A percentile compares a stretch with the other conserved stretches of the same genome.
Conservation (phyloP, 2,329 filamentous ascomycete genomes). For the Stachybotrys chlorohalonatus region DNA sequence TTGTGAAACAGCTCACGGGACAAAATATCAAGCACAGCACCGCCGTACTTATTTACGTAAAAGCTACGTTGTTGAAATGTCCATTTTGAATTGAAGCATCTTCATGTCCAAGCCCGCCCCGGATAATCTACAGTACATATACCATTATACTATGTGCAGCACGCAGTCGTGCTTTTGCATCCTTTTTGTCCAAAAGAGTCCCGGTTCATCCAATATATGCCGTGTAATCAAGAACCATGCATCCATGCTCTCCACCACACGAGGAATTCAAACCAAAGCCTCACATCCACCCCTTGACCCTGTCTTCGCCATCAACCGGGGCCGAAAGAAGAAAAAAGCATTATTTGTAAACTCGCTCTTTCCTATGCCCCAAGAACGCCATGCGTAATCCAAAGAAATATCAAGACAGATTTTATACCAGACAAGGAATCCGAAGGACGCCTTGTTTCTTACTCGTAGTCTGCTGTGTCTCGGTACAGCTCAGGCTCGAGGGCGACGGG, state of each 20-base stretch:
- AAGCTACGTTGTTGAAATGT: neutral
- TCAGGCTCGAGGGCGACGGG: slow-evolving; percentile 12
- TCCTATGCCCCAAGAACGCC: neutral
- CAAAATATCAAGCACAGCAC: too few relatives aligned
- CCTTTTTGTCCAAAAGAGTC: neutral
- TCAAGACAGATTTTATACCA: neutral
- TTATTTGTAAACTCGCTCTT: neutral
- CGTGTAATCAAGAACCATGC: neutral
- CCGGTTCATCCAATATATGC: neutral
- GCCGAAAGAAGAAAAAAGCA: neutral
- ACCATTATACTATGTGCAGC: neutral
- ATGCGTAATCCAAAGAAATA: neutral
- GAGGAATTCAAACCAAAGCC: neutral
- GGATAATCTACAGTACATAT: neutral
- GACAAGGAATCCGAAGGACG: neutral
- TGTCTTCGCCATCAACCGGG: neutral
- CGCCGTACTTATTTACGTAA: too few relatives aligned
- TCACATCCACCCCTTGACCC: neutral
- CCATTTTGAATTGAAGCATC: neutral
- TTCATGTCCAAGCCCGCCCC: neutral
- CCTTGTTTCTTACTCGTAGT: neutral
- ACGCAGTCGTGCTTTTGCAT: neutral
- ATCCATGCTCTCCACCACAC: neutral
- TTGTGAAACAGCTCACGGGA: too few relatives aligned
- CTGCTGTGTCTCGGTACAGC: slow-evolving; percentile 12